A percentile compares a stretch with the other conserved stretches of the same genome.
Evolutionary conservation across 192 early-diverging fungal genomes (phyloP).

Genomic region (Linnemannia elongata): DNA sequence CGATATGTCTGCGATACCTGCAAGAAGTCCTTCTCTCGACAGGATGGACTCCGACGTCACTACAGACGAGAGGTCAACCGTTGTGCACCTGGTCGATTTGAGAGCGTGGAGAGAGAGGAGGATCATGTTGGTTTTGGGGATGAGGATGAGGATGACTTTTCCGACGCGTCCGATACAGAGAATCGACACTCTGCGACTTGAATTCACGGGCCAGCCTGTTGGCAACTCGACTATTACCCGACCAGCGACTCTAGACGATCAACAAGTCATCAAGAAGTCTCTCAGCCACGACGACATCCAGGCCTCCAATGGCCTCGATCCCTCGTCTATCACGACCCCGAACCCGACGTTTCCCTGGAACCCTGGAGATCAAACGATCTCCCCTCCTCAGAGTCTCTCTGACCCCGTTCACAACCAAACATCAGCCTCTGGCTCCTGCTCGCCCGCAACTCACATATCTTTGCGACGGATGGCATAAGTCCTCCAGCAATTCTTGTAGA

Average conservation of each 20-base stretch:
- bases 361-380: constrained; percentile 23
- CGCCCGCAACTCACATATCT: neutral
- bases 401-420: neutral
- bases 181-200: constrained; percentile 19
- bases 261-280: neutral
- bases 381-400: neutral
- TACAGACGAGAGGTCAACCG: constrained; percentile 8
- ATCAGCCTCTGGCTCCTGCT: neutral
- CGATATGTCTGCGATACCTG: constrained; percentile 65
- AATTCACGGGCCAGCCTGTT: constrained; percentile 4
- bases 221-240: constrained; percentile 3
- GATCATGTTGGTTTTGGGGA: neutral
- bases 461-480: neutral
- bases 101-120: neutral
- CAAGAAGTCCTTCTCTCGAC: constrained; percentile 67
- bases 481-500: neutral
- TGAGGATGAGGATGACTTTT: neutral
- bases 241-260: constrained; percentile 6
- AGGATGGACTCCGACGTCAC: constrained; percentile 77
- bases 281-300: neutral
- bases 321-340: neutral
- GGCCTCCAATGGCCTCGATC: constrained; percentile 14
- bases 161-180: constrained; percentile 3
- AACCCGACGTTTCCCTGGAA: constrained; percentile 30
- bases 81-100: neutral